Percentiles rank a stretch among this genome's conserved stretches.
Conservation (phyloP, 1,284 basidiomycete species). For the Cryptococcus sp. region DNA sequence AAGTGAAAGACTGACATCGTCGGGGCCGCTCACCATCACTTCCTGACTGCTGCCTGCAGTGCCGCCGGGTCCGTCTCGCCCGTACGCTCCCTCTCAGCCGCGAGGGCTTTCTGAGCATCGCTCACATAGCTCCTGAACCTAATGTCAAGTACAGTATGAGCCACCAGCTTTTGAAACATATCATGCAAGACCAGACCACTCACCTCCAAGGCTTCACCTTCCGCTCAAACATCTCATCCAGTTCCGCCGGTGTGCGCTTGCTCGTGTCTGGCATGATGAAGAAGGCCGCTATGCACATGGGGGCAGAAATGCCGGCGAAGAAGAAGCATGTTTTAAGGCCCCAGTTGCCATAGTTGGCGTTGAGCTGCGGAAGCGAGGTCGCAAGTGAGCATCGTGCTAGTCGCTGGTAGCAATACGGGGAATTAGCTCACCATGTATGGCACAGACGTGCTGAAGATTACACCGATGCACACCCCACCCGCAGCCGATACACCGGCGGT, state of each 20-base stretch:
- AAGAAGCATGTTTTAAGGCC: constrained; percentile 25
- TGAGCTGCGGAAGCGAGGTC: constrained; percentile 4
- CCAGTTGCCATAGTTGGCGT: constrained; percentile 20
- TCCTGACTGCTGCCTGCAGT: not conserved
- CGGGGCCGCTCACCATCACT: too few relatives aligned
- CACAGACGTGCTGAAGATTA: constrained; percentile 19
- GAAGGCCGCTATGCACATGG: constrained; percentile 11
- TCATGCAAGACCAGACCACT: not conserved
- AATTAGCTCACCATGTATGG: constrained; percentile 20
- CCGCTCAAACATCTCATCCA: constrained; percentile 23
- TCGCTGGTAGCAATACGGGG: not conserved
- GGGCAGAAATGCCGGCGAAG: constrained; percentile 18
- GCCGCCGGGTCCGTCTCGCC: constrained; percentile 43
- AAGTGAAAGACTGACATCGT: too few relatives aligned
- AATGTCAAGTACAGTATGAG: not conserved
- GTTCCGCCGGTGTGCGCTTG: constrained; percentile 16
- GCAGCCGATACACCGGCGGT: constrained; percentile 23
- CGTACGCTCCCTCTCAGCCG: constrained; percentile 11
- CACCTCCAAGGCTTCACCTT: constrained; percentile 21
- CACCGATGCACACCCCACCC: constrained; percentile 12
- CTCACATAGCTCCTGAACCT: constrained; percentile 18
- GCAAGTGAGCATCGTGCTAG: too few relatives aligned
- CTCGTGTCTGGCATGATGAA: constrained; percentile 22
- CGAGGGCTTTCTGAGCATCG: constrained; percentile 16
- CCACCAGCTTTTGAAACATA: too few relatives aligned